phyloP scores from a whole-genome alignment of 2,329 filamentous ascomycete genomes.

The Kalaharituber pfeilii region DNA sequence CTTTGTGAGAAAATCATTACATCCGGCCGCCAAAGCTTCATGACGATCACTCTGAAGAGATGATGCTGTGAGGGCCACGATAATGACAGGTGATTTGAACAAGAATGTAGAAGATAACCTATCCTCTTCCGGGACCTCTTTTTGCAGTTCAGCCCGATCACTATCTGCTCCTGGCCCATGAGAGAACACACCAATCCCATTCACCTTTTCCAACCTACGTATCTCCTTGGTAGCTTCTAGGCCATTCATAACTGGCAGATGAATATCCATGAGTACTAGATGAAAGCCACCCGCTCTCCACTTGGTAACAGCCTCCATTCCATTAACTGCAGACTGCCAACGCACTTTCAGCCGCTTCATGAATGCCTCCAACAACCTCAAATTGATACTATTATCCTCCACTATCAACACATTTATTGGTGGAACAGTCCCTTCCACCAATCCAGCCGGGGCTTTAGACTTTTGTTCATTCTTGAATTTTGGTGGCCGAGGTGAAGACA shows the following conservation, averaged over 20 bases:
- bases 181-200: constrained; percentile 80
- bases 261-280: constrained; percentile 95
- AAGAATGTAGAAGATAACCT: constrained; percentile 53
- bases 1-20: constrained; percentile 97
- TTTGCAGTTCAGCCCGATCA: constrained; percentile 21
- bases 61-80: constrained; percentile 87
- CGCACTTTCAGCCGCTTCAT: constrained; percentile 90
- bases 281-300: constrained; percentile 90
- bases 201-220: constrained; percentile 68
- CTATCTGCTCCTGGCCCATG: constrained; percentile 37
- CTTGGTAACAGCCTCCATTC: constrained; percentile 77
- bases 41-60: constrained; percentile 89
- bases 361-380: constrained; percentile 82
- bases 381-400: constrained; percentile 96
- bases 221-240: constrained; percentile 93
- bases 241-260: constrained; percentile 90
- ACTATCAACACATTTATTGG: constrained; percentile 96
- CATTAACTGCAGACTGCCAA: constrained; percentile 95
- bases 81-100: constrained; percentile 95
- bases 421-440: constrained; percentile 64
- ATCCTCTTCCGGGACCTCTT: constrained; percentile 38
- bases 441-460: constrained; percentile 14
- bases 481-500: constrained; percentile 34
- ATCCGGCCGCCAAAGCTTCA: constrained; percentile 83
- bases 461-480: constrained; percentile 24